These are phyloP conservation scores for Hydnum rufescens DNA, from an alignment of 768 basidiomycete genomes.

Conservation along the genomic window DNA sequence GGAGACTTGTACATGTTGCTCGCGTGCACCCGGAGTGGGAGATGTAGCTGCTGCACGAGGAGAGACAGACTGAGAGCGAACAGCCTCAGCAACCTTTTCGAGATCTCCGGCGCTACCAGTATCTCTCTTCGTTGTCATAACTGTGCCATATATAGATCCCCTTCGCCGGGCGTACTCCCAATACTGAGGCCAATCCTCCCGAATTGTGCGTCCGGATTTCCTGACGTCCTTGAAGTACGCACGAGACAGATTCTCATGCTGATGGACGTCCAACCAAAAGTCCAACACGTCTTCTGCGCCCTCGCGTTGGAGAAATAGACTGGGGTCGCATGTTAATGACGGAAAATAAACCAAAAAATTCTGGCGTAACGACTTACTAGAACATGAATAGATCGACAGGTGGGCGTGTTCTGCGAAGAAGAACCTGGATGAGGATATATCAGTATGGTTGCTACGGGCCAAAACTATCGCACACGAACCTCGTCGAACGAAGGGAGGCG, in stretches of 20 bases:
- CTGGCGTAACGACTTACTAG: conserved; percentile 45
- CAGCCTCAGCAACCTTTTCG: conserved; percentile 44
- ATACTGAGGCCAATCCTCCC: conserved; percentile 97
- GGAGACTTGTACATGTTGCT: conserved; percentile 1
- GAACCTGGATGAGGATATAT: conserved; percentile 33
- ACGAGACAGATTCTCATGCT: conserved; percentile 95
- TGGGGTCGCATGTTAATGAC: conserved; percentile 16
- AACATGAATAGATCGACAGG: conserved; percentile 99
- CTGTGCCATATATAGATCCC: conserved; percentile 83
- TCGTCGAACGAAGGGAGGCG: conserved; percentile 2
- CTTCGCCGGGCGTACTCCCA: conserved; percentile 83
- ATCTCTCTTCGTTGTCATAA: conserved; percentile 58
- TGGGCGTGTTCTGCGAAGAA: conserved; percentile 74
- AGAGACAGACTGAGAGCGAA: conserved; percentile 16
- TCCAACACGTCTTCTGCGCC: conserved; percentile 91
- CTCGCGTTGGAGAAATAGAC: conserved; percentile 89
- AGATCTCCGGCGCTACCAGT: conserved; percentile 24
- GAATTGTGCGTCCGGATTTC: conserved; percentile 80
- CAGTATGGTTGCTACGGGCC: conserved; percentile 2
- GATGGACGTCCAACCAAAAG: conserved; percentile 98
- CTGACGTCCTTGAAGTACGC: conserved; percentile 99
- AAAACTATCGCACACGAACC: background rate
- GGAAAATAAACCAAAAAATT: background rate
- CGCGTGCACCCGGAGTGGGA: conserved; percentile 35
- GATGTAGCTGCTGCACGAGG: conserved; percentile 30